Conservation (phyloP, 305 asterid genomes). For the Solanum hybrid region DNA sequence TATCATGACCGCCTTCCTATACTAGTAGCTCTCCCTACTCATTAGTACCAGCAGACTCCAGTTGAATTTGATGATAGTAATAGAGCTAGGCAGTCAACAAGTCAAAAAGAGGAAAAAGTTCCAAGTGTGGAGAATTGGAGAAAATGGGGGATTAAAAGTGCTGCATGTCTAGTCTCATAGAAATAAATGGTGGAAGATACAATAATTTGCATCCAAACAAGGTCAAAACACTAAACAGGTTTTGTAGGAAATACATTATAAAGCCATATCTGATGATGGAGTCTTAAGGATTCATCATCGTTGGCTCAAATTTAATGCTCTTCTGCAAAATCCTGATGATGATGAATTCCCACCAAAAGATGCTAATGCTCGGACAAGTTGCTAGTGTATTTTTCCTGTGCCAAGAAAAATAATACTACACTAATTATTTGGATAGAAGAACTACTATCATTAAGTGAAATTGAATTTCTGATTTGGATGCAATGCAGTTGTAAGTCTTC, state of each 20-base stretch:
- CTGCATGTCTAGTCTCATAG: not conserved
- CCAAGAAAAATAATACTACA: not conserved
- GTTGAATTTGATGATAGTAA: not conserved
- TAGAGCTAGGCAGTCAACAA: not conserved
- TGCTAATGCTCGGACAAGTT: not conserved
- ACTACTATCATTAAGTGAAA: not conserved
- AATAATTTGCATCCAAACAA: not conserved
- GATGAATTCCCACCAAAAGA: not conserved
- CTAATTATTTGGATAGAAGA: not conserved
- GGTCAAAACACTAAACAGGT: not conserved
- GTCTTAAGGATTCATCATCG: not conserved
- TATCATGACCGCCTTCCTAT: not conserved
- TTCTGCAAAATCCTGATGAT: not conserved
- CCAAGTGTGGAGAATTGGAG: not conserved
- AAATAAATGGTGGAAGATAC: not conserved
- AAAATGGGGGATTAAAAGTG: not conserved
- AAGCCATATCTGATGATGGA: not conserved
- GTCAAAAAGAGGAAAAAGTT: not conserved
- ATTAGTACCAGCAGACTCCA: not conserved
- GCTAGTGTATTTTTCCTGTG: not conserved
- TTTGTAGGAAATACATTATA: not conserved
- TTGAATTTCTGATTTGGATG: not conserved
- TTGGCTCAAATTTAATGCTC: not conserved
- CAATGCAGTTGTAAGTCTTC: not conserved
- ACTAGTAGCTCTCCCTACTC: not conserved